Evolutionary conservation across 352 stramenopile genomes (phyloP).

Genomic region (Phytophthora kernoviae): DNA sequence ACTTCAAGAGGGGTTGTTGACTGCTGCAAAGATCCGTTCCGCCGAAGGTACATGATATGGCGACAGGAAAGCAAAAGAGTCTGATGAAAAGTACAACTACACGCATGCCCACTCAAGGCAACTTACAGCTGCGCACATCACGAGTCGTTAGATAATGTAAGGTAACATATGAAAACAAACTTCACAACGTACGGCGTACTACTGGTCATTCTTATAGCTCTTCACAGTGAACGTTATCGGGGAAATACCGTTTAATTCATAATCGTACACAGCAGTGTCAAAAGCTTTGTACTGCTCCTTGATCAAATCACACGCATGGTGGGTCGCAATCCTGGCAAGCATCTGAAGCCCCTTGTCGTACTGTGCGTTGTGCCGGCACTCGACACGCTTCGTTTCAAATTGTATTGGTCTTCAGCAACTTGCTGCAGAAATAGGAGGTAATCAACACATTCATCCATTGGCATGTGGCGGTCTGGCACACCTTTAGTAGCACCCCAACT

Average conservation of each 20-base stretch:
- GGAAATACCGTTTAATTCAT: no score
- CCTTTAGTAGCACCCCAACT: constrained; percentile 13
- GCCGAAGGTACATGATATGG: constrained; percentile 10
- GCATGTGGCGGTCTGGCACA: constrained; percentile 7
- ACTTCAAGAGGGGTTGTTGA: neutral
- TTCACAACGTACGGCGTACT: no score
- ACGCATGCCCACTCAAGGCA: neutral
- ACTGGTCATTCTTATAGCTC: no score
- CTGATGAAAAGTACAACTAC: constrained; percentile 10
- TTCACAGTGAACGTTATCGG: no score
- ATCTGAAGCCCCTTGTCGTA: constrained; percentile 5
- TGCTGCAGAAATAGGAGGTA: constrained; percentile 14
- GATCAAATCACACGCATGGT: constrained; percentile 11
- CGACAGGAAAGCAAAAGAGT: constrained; percentile 4
- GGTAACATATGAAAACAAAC: constrained; percentile 4
- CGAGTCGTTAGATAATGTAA: no score
- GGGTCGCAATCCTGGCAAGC: constrained; percentile 3
- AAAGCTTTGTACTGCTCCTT: constrained; percentile 7
- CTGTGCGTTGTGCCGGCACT: neutral
- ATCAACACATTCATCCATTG: constrained; percentile 17
- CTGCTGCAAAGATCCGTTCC: neutral
- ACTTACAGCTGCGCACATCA: no score
- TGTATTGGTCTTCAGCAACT: constrained; percentile 3
- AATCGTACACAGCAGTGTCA: no score
- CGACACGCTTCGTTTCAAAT: constrained; percentile 12